Conservation (phyloP, 1,139 yeast species). For the Kodamaea derodonti region DNA sequence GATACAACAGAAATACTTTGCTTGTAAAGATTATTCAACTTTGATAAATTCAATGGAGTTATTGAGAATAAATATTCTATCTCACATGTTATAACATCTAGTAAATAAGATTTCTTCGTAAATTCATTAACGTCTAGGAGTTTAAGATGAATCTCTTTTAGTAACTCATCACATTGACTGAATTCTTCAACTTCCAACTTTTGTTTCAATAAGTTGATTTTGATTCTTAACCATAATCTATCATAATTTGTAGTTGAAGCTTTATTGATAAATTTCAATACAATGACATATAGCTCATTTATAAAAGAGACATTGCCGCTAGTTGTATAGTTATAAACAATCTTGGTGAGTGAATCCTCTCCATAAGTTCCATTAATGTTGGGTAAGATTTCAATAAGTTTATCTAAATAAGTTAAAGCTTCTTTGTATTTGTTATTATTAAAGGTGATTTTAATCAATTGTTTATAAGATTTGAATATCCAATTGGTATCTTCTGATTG, state of each 20-base stretch:
- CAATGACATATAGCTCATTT: slow-evolving; percentile 25
- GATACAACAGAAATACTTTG: slow-evolving; percentile 48
- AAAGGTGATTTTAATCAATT: slow-evolving; percentile 54
- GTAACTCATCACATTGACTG: slow-evolving; percentile 34
- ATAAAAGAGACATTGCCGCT: slow-evolving; percentile 27
- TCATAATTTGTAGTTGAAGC: slow-evolving; percentile 35
- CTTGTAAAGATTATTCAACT: slow-evolving; percentile 46
- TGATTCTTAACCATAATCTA: slow-evolving; percentile 54
- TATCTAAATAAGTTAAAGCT: slow-evolving; percentile 27
- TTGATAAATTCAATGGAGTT: slow-evolving; percentile 26
- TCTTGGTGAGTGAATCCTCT: slow-evolving; percentile 59
- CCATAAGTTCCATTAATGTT: slow-evolving; percentile 44
- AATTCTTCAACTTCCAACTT: slow-evolving; percentile 38
- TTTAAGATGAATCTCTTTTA: slow-evolving; percentile 38
- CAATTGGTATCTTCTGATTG: slow-evolving; percentile 26
- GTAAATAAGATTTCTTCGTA: slow-evolving; percentile 41
- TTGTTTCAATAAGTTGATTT: slow-evolving; percentile 48
- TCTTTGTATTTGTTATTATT: slow-evolving; percentile 28
- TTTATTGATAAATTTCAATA: slow-evolving; percentile 20
- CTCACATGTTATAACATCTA: slow-evolving; percentile 66
- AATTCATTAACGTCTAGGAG: slow-evolving; percentile 41
- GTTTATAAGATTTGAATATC: slow-evolving; percentile 63
- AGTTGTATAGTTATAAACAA: slow-evolving; percentile 44
- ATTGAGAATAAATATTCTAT: slow-evolving; percentile 47
- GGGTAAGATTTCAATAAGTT: slow-evolving; percentile 22